A percentile compares a stretch with the other conserved stretches of the same genome.
phyloP scores from a whole-genome alignment of 192 early-diverging fungal genomes.

The Umbelopsis ramanniana region DNA sequence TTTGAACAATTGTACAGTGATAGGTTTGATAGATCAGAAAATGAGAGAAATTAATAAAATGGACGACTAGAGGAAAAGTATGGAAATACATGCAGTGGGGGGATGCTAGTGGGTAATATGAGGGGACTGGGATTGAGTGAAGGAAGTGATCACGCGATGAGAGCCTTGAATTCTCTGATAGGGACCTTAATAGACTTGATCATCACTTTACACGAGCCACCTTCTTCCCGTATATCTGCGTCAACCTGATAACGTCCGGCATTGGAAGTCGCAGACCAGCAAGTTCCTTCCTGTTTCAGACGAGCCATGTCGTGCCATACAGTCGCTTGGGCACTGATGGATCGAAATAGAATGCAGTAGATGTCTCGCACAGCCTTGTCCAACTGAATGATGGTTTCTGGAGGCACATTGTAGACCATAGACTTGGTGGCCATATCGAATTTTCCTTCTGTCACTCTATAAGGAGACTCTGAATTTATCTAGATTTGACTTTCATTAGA shows the following conservation, averaged over 20 bases:
- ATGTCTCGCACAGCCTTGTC: slow-evolving; percentile 16
- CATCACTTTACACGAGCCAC: slow-evolving; percentile 7
- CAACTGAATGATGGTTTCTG: slow-evolving; percentile 3
- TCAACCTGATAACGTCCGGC: slow-evolving; percentile 7
- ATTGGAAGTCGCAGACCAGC: neutral
- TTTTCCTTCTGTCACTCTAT: neutral
- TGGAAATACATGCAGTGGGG: neutral
- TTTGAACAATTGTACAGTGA: slow-evolving; percentile 11
- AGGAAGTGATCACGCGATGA: neutral
- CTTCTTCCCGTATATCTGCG: neutral
- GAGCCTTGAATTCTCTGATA: slow-evolving; percentile 13
- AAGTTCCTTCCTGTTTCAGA: neutral
- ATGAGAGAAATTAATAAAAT: neutral
- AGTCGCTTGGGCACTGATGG: slow-evolving; percentile 1
- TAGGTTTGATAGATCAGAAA: neutral
- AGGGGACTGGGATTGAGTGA: neutral
- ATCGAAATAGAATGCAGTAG: slow-evolving; percentile 5
- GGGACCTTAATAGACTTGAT: slow-evolving; percentile 11
- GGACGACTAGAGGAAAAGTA: neutral
- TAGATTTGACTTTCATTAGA: neutral
- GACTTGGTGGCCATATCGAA: slow-evolving; percentile 18
- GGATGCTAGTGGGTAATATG: neutral
- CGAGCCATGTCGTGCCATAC: slow-evolving; percentile 19
- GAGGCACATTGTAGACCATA: slow-evolving; percentile 11
- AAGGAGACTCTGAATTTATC: slow-evolving; percentile 14